Base-by-base conservation (phyloP, 306 rosid species). In the Dicorynia guianensis region DNA sequence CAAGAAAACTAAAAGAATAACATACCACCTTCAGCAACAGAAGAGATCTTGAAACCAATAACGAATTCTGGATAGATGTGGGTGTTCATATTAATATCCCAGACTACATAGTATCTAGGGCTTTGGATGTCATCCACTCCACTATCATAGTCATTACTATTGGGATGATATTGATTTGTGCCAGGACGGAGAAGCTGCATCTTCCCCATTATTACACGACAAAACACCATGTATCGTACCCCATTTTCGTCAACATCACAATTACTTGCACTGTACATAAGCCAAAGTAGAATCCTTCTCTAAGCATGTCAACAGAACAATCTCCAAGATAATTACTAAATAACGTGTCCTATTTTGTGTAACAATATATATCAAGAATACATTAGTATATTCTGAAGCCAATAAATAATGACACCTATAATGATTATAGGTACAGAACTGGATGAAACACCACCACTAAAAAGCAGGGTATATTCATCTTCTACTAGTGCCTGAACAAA, bases 171-270 rank as follows among this genome's bases (percentile, higher is more conserved):
- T 77, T 94, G 98, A 67, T 67, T 57, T 83, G 84, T 80, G 72
- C 91, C 96, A 53, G 82, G 85, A 74, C 42, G 60, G 82, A 91
- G 81, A 78, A 57, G 86, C 80, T 91, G 97, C 91, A 88, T 74
- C 17, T 82, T 88, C 75, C 98, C 98, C 94, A 89, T 61, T 82
- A 94, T 88, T 74, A 91, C 94, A 52, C 91, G 96, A 66, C 98
- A 94, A 33, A 89, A 77, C 18, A 87, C 81, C 89, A 94, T 48
- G 88, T 89, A 82, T 18, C 62, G 93, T 77, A 80, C 83, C 67
- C 86, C 91, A 17, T 91, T 88, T 86, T 91, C 96, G 86, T 91
- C 98, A 91, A 83, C 81, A 88, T 93, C 97, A 85, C 88, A 89
- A 71, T 66, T 69, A 72, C 55, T 83, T 72, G 87, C 97, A 85